Percentiles rank a stretch among this genome's conserved stretches.
Conservation (phyloP, 2,329 filamentous ascomycete species). For the Monilinia laxa region DNA sequence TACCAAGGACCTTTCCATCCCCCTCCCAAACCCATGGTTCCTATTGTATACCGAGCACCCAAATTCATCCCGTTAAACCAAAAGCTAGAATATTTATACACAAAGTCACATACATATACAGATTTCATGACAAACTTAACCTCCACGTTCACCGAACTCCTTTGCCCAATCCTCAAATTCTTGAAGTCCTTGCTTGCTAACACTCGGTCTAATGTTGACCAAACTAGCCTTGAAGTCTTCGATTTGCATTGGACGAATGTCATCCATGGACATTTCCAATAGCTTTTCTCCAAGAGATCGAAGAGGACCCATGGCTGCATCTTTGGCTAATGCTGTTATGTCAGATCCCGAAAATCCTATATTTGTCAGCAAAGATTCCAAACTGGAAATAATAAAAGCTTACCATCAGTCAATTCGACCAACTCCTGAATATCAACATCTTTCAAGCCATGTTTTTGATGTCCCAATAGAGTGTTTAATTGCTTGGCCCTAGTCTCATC, state of each 20-base stretch:
- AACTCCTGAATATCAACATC: constrained; percentile 70
- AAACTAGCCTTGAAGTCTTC: constrained; percentile 83
- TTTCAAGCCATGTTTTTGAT: constrained; percentile 70
- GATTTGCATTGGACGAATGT: constrained; percentile 84
- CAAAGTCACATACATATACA: constrained; percentile 11
- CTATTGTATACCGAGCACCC: constrained; percentile 4
- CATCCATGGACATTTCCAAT: constrained; percentile 87
- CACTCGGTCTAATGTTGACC: constrained; percentile 81
- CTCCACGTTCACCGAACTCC: constrained; percentile 89
- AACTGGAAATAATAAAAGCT: constrained; percentile 15
- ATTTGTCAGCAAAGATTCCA: constrained; percentile 24
- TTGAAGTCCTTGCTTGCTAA: constrained; percentile 79
- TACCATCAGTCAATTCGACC: constrained; percentile 71
- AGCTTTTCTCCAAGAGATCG: constrained; percentile 86
- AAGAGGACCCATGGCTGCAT: constrained; percentile 95
- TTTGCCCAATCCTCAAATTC: constrained; percentile 92
- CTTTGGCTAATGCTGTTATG: constrained; percentile 93
- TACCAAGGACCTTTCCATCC: background rate
- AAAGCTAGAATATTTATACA: constrained; percentile 16
- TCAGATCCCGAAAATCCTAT: constrained; percentile 96
- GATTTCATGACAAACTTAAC: constrained; percentile 46
- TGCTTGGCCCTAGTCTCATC: constrained; percentile 76
- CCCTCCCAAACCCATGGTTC: constrained; percentile 5
- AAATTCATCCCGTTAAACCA: constrained; percentile 3
- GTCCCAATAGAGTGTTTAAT: constrained; percentile 73